These are phyloP conservation scores for Pascua guehoae DNA, from an alignment of 1,284 basidiomycete species.

Conservation along the genomic window DNA sequence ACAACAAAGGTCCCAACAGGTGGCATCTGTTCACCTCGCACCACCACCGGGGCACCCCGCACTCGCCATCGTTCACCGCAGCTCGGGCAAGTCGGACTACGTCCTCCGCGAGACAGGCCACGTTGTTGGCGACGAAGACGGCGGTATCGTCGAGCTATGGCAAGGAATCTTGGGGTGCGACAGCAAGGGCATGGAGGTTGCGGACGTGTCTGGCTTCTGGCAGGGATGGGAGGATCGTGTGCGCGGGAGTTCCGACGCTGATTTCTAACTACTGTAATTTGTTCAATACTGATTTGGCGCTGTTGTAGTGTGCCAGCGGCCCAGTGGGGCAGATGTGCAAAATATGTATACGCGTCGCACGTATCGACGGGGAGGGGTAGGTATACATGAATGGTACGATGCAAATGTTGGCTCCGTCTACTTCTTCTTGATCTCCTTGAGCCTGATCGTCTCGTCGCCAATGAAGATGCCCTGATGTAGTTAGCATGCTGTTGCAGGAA, in stretches of 20 bases:
- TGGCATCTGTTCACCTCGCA: conserved; percentile 30
- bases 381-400: conserved; percentile 13
- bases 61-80: conserved; percentile 30
- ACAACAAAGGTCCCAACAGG: conserved; percentile 25
- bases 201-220: conserved; percentile 23
- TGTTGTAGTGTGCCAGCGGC: too few species aligned
- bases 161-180: conserved; percentile 35
- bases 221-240: conserved; percentile 21
- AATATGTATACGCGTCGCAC: too few species aligned
- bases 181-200: conserved; percentile 14
- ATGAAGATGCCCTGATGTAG: conserved; percentile 77
- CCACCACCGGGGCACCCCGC: conserved; percentile 17
- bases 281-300: too few species aligned
- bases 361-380: conserved; percentile 12
- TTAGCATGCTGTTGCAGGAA: neutral
- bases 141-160: conserved; percentile 30
- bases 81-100: conserved; percentile 22
- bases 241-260: neutral
- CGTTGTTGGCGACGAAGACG: conserved; percentile 32
- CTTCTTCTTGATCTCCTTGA: conserved; percentile 94
- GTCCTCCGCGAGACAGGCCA: conserved; percentile 38
- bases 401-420: conserved; percentile 51
- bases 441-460: conserved; percentile 78
- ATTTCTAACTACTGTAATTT: too few species aligned
- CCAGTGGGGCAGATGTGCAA: too few species aligned